phyloP scores from a whole-genome alignment of 805 yeast species.

The Lipomyces kockii region DNA sequence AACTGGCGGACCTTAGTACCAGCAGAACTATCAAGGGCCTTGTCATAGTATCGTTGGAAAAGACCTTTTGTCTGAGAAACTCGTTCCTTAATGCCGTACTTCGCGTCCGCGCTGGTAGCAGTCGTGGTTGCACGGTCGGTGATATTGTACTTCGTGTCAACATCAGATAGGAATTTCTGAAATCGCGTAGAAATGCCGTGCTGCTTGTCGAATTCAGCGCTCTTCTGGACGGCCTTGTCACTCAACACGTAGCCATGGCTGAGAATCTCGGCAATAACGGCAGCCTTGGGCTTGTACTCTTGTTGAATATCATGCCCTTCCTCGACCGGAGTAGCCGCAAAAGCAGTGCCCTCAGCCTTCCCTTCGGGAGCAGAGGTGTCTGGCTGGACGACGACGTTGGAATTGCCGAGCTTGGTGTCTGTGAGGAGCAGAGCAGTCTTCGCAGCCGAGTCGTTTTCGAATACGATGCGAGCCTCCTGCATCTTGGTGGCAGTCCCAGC shows the following conservation, averaged over 20 bases:
- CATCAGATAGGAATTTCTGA: constrained; percentile 56
- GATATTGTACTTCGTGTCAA: constrained; percentile 44
- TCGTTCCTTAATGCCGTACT: constrained; percentile 50
- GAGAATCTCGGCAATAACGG: constrained; percentile 75
- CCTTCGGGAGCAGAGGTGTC: constrained; percentile 37
- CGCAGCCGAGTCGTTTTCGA: constrained; percentile 63
- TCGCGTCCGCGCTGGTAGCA: constrained; percentile 45
- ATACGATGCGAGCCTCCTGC: constrained; percentile 55
- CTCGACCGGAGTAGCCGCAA: constrained; percentile 24
- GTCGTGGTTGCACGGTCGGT: constrained; percentile 33
- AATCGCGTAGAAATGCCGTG: constrained; percentile 65
- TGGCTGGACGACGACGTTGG: constrained; percentile 54
- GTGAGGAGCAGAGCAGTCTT: constrained; percentile 71
- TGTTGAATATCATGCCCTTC: constrained; percentile 59
- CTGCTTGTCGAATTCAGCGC: constrained; percentile 65
- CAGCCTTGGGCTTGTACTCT: constrained; percentile 76
- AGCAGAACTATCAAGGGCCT: constrained; percentile 47
- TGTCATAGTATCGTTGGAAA: constrained; percentile 42
- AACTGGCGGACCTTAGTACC: constrained; percentile 67
- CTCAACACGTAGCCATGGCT: constrained; percentile 73
- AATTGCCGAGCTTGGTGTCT: constrained; percentile 73
- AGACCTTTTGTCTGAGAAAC: constrained; percentile 43
- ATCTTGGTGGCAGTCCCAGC: constrained; percentile 43
- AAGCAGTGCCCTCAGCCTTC: constrained; percentile 31
- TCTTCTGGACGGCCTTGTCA: constrained; percentile 63